These are phyloP conservation scores for Bondarzewia mesenterica DNA, from an alignment of 1,284 basidiomycete species.

Conservation along the genomic window DNA sequence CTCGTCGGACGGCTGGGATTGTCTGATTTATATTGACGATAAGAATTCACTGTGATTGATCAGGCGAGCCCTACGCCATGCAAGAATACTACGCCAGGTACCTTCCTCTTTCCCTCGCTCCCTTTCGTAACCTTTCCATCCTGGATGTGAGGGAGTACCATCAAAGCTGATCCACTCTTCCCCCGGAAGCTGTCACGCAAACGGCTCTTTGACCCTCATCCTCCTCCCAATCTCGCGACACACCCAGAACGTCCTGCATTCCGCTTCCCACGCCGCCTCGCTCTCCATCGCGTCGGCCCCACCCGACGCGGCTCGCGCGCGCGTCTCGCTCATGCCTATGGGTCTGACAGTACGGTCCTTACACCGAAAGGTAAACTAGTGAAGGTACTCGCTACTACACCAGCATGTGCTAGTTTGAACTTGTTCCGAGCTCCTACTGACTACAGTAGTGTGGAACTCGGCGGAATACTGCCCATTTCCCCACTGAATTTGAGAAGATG, in stretches of 20 bases:
- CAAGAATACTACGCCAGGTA: constrained; percentile 54
- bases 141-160: background rate
- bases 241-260: constrained; percentile 44
- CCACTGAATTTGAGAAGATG: too few relatives aligned
- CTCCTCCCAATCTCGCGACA: constrained; percentile 59
- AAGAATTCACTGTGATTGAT: background rate
- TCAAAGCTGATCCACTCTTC: background rate
- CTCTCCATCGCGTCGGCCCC: constrained; percentile 41
- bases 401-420: too few relatives aligned
- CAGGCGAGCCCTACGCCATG: constrained; percentile 50
- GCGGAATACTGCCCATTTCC: too few relatives aligned
- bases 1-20: too few relatives aligned
- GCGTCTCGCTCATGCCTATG: constrained; percentile 56
- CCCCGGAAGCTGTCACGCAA: constrained; percentile 39
- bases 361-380: too few relatives aligned
- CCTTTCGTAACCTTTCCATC: background rate
- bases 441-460: too few relatives aligned
- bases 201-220: constrained; percentile 54
- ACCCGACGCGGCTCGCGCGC: constrained; percentile 33
- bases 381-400: too few relatives aligned
- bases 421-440: too few relatives aligned
- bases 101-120: background rate
- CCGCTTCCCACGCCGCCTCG: constrained; percentile 36
- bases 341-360: too few relatives aligned
- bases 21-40: too few relatives aligned